Conservation (phyloP, 1,139 yeast genomes). For the Candida albicans region DNA sequence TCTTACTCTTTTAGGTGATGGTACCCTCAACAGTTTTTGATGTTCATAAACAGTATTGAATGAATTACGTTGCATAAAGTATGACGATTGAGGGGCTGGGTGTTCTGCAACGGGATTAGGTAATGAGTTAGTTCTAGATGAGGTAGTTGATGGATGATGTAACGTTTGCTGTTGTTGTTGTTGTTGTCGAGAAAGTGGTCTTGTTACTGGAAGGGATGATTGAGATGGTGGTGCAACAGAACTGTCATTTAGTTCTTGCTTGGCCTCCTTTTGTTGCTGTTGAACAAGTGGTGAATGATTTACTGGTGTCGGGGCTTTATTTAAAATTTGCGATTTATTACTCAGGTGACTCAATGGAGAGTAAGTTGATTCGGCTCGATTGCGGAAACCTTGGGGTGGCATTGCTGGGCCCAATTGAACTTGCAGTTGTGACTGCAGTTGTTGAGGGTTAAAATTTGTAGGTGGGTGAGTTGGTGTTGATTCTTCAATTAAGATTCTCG, state of each 20-base stretch:
- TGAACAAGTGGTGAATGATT: constrained; percentile 6
- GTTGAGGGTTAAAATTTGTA: not conserved
- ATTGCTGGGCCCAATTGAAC: not conserved
- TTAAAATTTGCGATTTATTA: constrained; percentile 1
- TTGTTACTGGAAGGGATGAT: constrained; percentile 5
- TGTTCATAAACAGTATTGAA: constrained; percentile 22
- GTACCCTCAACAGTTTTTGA: constrained; percentile 3
- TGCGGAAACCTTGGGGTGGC: constrained; percentile 4
- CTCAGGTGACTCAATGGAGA: constrained; percentile 16
- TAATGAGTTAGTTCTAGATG: constrained; percentile 24
- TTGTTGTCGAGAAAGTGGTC: constrained; percentile 4
- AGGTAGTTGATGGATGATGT: not conserved
- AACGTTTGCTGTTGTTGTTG: constrained; percentile 3
- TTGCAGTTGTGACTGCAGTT: constrained; percentile 7
- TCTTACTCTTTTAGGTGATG: constrained; percentile 5
- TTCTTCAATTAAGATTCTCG: constrained; percentile 13
- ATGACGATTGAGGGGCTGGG: constrained; percentile 11
- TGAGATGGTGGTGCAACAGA: constrained; percentile 1
- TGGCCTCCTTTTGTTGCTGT: not conserved
- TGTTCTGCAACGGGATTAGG: constrained; percentile 23
- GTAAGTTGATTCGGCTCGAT: constrained; percentile 14
- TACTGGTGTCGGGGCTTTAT: constrained; percentile 3
- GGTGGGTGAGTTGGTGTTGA: not conserved
- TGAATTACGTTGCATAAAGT: constrained; percentile 14
- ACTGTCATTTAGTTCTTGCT: not conserved